These are phyloP conservation scores for Suillus plorans DNA, from an alignment of 768 basidiomycete species.

Conservation along the genomic window DNA sequence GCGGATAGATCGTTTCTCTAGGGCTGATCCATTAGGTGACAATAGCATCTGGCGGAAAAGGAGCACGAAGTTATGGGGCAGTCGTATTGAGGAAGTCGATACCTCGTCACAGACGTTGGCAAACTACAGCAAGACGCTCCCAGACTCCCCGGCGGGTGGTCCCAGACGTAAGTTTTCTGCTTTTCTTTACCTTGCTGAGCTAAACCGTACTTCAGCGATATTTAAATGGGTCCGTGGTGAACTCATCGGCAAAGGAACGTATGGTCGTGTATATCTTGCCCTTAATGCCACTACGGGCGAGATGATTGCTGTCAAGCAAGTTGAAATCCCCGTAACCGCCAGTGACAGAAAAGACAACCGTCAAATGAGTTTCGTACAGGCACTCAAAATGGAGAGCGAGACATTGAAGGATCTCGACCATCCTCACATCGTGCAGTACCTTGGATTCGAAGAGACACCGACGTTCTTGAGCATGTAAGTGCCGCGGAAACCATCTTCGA, in stretches of 20 bases:
- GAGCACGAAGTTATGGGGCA: slow-evolving; percentile 96
- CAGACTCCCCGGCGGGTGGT: slow-evolving; percentile 63
- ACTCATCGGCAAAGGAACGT: slow-evolving; percentile 95
- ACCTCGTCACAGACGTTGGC: slow-evolving; percentile 67
- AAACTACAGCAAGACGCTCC: slow-evolving; percentile 39
- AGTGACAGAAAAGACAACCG: slow-evolving; percentile 90
- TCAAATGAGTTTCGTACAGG: slow-evolving; percentile 84
- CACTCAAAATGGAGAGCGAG: slow-evolving; percentile 93
- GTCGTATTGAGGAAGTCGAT: slow-evolving; percentile 85
- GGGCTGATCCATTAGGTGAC: slow-evolving; percentile 50
- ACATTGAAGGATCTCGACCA: slow-evolving; percentile 96
- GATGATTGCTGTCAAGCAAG: slow-evolving; percentile 99
- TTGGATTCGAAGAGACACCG: slow-evolving; percentile 91
- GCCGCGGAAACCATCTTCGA: neutral
- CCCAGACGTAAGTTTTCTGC: slow-evolving; percentile 59
- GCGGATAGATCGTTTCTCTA: slow-evolving; percentile 67
- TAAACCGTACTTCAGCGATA: slow-evolving; percentile 52
- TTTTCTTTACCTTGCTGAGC: slow-evolving; percentile 14
- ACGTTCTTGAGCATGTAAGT: slow-evolving; percentile 90
- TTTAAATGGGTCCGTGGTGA: slow-evolving; percentile 99
- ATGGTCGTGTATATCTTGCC: slow-evolving; percentile 94
- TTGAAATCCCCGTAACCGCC: slow-evolving; percentile 88
- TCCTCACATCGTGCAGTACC: slow-evolving; percentile 95
- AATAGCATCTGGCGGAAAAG: slow-evolving; percentile 67
- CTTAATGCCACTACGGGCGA: slow-evolving; percentile 96